Percentiles rank a stretch among this genome's conserved stretches.
These are phyloP conservation scores for Coffea humblotiana DNA, from an alignment of 305 asterid genomes.

Conservation along the genomic window DNA sequence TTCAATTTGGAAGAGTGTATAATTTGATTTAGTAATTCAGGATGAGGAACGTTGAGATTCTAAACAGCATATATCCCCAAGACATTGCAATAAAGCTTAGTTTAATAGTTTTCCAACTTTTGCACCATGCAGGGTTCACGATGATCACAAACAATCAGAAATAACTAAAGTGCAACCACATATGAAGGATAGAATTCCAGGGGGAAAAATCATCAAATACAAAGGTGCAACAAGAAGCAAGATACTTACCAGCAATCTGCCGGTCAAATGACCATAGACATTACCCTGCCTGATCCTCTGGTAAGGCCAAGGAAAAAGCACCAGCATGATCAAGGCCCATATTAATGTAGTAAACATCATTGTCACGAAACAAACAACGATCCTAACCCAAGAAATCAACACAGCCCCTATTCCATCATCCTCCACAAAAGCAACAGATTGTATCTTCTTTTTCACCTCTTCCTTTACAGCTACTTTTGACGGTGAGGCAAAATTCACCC, in stretches of 20 bases:
- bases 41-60: background rate
- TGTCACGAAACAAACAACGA: conserved; percentile 35
- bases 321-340: conserved; percentile 44
- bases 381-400: conserved; percentile 42
- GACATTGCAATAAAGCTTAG: background rate
- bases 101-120: background rate
- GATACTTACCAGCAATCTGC: conserved; percentile 39
- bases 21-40: background rate
- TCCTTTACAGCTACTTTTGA: conserved; percentile 17
- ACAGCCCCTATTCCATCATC: conserved; percentile 30
- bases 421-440: conserved; percentile 18
- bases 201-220: background rate
- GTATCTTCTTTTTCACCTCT: conserved; percentile 15
- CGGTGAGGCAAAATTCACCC: conserved; percentile 6
- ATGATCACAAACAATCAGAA: background rate
- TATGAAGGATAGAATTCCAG: background rate
- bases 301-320: conserved; percentile 51
- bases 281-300: conserved; percentile 51
- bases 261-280: conserved; percentile 47
- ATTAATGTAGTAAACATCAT: conserved; percentile 44
- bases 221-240: background rate
- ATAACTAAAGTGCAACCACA: background rate
- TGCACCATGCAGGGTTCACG: background rate
- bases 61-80: background rate
- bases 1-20: background rate